phyloP scores from a whole-genome alignment of 208 protist genomes.

The Leishmania gerbilli region DNA sequence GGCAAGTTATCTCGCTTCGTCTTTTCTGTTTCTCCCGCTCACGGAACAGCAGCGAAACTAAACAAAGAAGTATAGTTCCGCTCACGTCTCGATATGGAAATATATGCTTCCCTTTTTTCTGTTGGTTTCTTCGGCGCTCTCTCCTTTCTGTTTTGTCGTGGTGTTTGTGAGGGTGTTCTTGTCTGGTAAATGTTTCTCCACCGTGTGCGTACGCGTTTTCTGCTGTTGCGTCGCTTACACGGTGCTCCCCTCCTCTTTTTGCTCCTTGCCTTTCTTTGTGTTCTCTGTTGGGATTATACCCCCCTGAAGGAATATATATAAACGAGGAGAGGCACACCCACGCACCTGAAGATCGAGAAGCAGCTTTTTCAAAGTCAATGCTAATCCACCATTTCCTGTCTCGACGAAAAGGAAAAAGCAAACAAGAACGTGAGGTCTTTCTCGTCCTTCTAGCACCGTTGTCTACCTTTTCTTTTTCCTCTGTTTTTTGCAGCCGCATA shows the following conservation, averaged over 20 bases:
- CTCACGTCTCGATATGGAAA: neutral
- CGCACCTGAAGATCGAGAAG: neutral
- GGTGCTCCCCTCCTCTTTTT: slow-evolving; percentile 3
- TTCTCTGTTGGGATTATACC: neutral
- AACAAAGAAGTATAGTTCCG: neutral
- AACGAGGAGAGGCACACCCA: neutral
- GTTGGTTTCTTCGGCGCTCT: neutral
- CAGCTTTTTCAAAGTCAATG: neutral
- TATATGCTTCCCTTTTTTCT: neutral
- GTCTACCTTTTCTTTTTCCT: neutral
- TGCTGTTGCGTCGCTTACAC: neutral
- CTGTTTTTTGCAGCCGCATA: neutral
- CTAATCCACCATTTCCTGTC: neutral
- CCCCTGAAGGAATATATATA: neutral
- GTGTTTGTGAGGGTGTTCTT: neutral
- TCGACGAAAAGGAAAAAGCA: neutral
- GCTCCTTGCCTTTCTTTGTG: neutral
- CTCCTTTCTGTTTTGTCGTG: neutral
- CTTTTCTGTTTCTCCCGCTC: neutral
- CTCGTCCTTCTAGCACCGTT: neutral
- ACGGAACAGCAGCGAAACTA: neutral
- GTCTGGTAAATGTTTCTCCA: neutral
- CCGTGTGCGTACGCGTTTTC: neutral
- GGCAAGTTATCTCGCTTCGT: neutral
- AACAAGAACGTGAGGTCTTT: neutral